A percentile compares a stretch with the other conserved stretches of the same genome.
These are phyloP conservation scores for Malania oleifera DNA, from an alignment of 164 flowering plant genomes.

Conservation along the genomic window DNA sequence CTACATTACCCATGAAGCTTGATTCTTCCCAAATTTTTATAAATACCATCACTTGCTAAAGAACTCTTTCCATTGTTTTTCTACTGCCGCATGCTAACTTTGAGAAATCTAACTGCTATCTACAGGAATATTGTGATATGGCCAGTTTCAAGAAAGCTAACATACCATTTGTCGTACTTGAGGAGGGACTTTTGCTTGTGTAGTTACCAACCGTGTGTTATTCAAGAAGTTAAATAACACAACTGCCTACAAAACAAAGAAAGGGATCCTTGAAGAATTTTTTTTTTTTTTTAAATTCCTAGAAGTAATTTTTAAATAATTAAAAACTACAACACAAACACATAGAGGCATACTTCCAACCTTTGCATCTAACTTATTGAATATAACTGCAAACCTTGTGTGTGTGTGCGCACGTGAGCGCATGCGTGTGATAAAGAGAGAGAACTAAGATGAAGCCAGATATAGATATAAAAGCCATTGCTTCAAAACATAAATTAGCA, in stretches of 20 bases:
- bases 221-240: constrained; percentile 20
- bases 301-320: no score
- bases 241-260: constrained; percentile 29
- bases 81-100: not conserved
- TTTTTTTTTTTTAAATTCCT: not conserved
- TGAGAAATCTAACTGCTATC: not conserved
- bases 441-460: not conserved
- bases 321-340: not conserved
- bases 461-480: not conserved
- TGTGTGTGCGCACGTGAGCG: no score
- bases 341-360: not conserved
- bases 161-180: constrained; percentile 55
- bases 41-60: not conserved
- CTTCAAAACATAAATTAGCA: not conserved
- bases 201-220: constrained; percentile 30
- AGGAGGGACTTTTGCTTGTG: constrained; percentile 53
- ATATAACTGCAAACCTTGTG: no score
- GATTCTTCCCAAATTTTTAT: not conserved
- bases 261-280: not conserved
- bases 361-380: no score
- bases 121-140: not conserved
- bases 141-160: not conserved
- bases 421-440: not conserved
- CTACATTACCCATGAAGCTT: not conserved
- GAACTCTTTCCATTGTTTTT: not conserved